Evolutionary conservation across 2,329 filamentous ascomycete species (phyloP).

Genomic region (Bipolaris bicolor): DNA sequence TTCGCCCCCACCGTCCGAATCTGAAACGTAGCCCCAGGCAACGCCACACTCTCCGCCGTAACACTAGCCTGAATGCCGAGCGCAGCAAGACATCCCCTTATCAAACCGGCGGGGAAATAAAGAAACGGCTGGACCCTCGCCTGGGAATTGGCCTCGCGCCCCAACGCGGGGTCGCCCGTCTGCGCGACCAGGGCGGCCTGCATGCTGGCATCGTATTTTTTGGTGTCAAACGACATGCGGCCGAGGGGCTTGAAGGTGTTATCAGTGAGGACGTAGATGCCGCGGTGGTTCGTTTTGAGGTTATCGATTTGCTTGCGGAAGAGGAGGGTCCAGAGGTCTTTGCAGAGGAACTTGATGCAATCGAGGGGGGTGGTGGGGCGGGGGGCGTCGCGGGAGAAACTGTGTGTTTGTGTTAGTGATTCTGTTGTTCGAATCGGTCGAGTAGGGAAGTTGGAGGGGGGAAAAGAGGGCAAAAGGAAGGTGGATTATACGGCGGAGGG

Average conservation of each 20-base stretch:
- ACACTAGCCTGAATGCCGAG: slow-evolving; percentile 91
- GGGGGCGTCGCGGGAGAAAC: slow-evolving; percentile 81
- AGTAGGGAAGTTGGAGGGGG: too few relatives aligned
- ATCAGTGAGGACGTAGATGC: slow-evolving; percentile 95
- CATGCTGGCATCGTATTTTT: slow-evolving; percentile 38
- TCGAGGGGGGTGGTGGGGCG: slow-evolving; percentile 92
- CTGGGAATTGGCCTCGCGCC: slow-evolving; percentile 59
- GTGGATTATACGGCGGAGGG: neutral
- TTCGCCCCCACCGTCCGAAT: slow-evolving; percentile 82
- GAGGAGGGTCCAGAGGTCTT: slow-evolving; percentile 93
- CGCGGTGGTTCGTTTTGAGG: slow-evolving; percentile 95
- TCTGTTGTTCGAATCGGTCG: neutral
- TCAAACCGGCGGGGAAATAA: slow-evolving; percentile 93
- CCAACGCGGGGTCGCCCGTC: slow-evolving; percentile 39
- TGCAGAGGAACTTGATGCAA: slow-evolving; percentile 98
- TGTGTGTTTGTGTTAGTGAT: slow-evolving; percentile 39
- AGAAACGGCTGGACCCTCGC: slow-evolving; percentile 66
- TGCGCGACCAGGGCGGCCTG: slow-evolving; percentile 39
- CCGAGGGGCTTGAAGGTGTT: slow-evolving; percentile 87
- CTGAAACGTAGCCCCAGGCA: slow-evolving; percentile 91
- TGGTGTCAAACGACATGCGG: slow-evolving; percentile 80
- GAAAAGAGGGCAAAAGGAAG: neutral
- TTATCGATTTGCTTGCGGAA: slow-evolving; percentile 99
- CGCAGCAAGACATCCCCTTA: slow-evolving; percentile 88
- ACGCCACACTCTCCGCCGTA: slow-evolving; percentile 84